A percentile compares a stretch with the other conserved stretches of the same genome.
These are phyloP conservation scores for Keithomyces neogunnii DNA, from an alignment of 2,329 filamentous ascomycete genomes.

Conservation along the genomic window DNA sequence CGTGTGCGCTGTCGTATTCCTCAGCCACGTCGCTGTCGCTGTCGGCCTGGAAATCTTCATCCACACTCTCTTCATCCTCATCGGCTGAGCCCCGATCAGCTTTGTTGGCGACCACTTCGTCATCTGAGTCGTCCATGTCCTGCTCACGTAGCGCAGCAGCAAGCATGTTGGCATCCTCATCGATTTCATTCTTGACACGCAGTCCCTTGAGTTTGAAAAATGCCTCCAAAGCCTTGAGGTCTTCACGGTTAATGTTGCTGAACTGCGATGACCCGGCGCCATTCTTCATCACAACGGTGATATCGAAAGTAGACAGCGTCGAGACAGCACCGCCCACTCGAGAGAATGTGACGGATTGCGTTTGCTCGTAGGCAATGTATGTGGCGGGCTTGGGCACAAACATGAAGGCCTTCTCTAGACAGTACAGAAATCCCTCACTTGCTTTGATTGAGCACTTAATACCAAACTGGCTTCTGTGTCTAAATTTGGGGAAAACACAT, in stretches of 20 bases:
- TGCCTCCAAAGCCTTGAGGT: conserved; percentile 89
- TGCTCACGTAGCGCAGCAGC: conserved; percentile 78
- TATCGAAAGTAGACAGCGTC: conserved; percentile 92
- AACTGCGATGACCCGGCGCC: conserved; percentile 88
- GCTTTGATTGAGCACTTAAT: conserved; percentile 99
- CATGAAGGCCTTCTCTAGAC: conserved; percentile 96
- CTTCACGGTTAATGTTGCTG: conserved; percentile 98
- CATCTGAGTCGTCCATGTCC: conserved; percentile 75
- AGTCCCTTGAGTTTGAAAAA: conserved; percentile 97
- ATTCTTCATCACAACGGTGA: conserved; percentile 83
- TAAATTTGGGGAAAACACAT: conserved; percentile 14
- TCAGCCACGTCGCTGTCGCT: conserved; percentile 94
- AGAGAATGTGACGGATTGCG: conserved; percentile 86
- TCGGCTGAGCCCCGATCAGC: conserved; percentile 85
- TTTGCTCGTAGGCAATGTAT: conserved; percentile 92
- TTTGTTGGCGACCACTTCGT: conserved; percentile 62
- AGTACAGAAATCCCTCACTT: conserved; percentile 95
- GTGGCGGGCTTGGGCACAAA: conserved; percentile 98
- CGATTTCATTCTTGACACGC: conserved; percentile 97
- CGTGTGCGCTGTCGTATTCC: conserved; percentile 87
- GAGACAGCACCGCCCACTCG: conserved; percentile 91
- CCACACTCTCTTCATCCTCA: conserved; percentile 89
- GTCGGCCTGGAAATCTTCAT: conserved; percentile 91
- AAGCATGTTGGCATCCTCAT: conserved; percentile 77
- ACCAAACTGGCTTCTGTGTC: conserved; percentile 85